Base-by-base conservation (phyloP, 805 yeast species). In the Metschnikowia bowlesiae region DNA sequence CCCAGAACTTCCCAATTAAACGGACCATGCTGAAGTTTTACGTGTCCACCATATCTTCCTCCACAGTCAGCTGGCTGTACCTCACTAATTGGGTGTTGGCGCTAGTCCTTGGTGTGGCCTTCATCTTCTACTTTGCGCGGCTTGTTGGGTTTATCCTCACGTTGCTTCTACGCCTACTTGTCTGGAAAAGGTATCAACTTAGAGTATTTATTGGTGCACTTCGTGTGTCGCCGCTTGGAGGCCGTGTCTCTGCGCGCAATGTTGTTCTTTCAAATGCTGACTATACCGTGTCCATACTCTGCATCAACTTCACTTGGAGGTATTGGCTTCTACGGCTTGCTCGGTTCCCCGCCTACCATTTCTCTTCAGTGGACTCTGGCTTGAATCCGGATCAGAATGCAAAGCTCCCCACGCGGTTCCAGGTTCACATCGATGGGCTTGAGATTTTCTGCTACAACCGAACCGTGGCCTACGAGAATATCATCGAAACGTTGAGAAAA, bases 361-460 rank as follows among this genome's bases (percentile, higher is more conserved):
- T 64, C 26, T 62, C 8, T 59, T 9, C 60, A 4, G 43, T 50
- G 4, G 63, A 37, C 13, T 55, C 39, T 6, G 46, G 45, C 29
- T 3, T 10, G 6, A 14, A 50, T 11, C 56, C 52, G 14, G 66
- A 67, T n/a, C 62, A 53, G 28, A 82, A 83, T 59, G 68, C 65
- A 9, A 65, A 68, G 38, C 75, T 81, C 1, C 86, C 87, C 1
- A 69, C 84, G 8, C 70, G 89, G 37, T 76, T 84, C 51, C 57
- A 75, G 4, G 61, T 90, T 2, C 76, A 79, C 18, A 66, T 86
- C 8, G 85, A 83, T 46, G 99, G 99, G 0, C 61, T 88, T 3
- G 99, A 94, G 64, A 67, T 87, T 42, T 94, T 90, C 63, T 69
- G 86, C 50, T 92, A 87, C 66, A 94, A 94, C 66, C 78, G 94